These are phyloP conservation scores for Populus deltoides DNA, from an alignment of 345 rosid species.

Conservation along the genomic window DNA sequence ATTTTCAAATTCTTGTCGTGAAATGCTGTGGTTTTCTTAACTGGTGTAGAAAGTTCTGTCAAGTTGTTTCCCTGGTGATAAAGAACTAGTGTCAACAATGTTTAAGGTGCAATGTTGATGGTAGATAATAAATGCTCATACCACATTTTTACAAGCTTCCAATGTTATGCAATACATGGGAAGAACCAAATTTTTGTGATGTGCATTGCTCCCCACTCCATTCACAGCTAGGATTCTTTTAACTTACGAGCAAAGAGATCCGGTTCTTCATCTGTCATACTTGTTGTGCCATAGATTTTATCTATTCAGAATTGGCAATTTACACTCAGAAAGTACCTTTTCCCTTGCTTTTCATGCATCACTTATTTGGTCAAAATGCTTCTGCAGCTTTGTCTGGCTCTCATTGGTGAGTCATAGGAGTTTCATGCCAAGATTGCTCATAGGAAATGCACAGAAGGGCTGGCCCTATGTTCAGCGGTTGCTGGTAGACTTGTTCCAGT, in stretches of 20 bases:
- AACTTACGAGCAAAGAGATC: background rate
- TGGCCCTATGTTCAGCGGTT: conserved; percentile 89
- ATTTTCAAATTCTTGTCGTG: no score
- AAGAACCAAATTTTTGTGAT: no score
- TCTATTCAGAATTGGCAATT: background rate
- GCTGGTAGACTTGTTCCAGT: conserved; percentile 89
- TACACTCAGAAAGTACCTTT: background rate
- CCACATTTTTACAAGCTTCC: no score
- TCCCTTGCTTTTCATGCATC: background rate
- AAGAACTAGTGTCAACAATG: no score
- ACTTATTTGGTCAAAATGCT: conserved; percentile 10
- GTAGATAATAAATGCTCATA: no score
- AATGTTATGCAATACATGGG: no score
- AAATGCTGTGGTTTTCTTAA: no score
- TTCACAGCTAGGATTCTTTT: background rate
- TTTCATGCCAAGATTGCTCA: conserved; percentile 94
- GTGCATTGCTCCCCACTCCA: no score
- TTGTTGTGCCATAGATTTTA: background rate
- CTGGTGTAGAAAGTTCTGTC: no score
- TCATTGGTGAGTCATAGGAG: conserved; percentile 94
- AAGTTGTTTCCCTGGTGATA: no score
- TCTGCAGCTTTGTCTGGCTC: conserved; percentile 93
- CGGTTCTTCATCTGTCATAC: background rate
- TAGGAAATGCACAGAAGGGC: conserved; percentile 80
- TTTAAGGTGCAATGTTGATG: no score